phyloP scores from a whole-genome alignment of 176 grass and related monocot genomes.

The Bonia amplexicaulis region DNA sequence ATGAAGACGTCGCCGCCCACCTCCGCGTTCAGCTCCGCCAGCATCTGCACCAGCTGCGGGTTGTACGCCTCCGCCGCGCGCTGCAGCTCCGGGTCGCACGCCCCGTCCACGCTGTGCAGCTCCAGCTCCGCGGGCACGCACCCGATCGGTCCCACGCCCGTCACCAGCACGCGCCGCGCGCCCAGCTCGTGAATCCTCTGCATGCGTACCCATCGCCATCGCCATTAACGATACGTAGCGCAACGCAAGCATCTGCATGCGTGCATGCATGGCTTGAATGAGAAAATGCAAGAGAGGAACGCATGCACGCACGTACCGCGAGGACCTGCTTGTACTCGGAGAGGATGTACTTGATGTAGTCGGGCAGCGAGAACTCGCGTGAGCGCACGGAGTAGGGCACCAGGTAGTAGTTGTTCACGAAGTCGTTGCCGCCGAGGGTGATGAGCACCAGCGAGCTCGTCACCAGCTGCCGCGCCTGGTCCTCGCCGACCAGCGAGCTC shows the following conservation, averaged over 20 bases:
- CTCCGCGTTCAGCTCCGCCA: conserved; percentile 39
- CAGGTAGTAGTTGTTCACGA: conserved; percentile 99
- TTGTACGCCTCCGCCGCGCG: conserved; percentile 65
- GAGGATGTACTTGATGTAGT: conserved; percentile 69
- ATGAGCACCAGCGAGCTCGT: conserved; percentile 58
- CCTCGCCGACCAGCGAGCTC: conserved; percentile 34
- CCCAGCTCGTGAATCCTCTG: conserved; percentile 55
- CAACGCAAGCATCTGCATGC: too few species aligned
- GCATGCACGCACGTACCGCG: conserved; percentile 12
- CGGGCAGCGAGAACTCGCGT: conserved; percentile 63
- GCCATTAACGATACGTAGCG: background rate
- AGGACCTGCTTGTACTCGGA: conserved; percentile 79
- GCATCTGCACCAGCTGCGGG: conserved; percentile 44
- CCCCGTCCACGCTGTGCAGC: conserved; percentile 52
- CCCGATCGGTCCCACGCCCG: conserved; percentile 70
- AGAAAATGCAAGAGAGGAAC: background rate
- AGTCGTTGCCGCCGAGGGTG: conserved; percentile 90
- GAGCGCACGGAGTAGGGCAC: conserved; percentile 66
- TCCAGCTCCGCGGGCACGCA: conserved; percentile 89
- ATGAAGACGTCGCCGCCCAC: conserved; percentile 46
- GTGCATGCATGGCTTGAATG: background rate
- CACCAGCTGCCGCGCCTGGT: conserved; percentile 26
- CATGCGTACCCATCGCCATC: background rate
- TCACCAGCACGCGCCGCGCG: conserved; percentile 56
- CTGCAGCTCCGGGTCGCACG: conserved; percentile 77